phyloP scores from a whole-genome alignment of 257 asterid genomes.

The Ehretia macrophylla region DNA sequence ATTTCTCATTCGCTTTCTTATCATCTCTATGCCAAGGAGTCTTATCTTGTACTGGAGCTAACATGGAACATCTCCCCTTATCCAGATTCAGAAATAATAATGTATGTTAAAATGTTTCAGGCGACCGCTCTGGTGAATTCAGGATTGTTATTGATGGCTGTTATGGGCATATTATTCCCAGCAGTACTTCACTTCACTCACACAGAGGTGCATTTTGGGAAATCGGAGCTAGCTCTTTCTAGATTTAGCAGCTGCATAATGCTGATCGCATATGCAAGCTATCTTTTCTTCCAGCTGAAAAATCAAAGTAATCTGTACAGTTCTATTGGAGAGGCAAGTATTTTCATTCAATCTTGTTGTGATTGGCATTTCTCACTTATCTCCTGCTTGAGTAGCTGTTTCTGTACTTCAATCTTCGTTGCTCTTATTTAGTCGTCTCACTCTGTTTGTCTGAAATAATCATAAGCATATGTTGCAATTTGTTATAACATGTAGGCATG shows the following conservation, averaged over 20 bases:
- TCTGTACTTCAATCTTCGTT: background rate
- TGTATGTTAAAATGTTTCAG: constrained; percentile 44
- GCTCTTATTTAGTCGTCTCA: background rate
- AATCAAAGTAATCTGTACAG: constrained; percentile 51
- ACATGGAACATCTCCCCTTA: background rate
- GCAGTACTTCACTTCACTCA: constrained; percentile 94
- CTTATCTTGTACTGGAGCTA: background rate
- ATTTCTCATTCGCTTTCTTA: constrained; percentile 7
- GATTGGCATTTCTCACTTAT: background rate
- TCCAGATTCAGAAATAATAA: constrained; percentile 25
- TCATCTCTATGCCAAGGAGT: constrained; percentile 1
- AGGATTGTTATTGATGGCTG: constrained; percentile 95
- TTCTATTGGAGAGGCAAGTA: constrained; percentile 57
- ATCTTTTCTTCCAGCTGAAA: constrained; percentile 91
- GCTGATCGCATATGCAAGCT: constrained; percentile 91
- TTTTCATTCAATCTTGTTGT: background rate
- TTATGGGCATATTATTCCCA: constrained; percentile 88
- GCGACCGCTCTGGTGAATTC: constrained; percentile 84
- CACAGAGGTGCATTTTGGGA: constrained; percentile 79
- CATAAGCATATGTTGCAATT: background rate
- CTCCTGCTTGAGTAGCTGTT: background rate
- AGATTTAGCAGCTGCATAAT: constrained; percentile 93
- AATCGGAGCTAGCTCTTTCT: constrained; percentile 87
- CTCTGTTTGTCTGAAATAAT: background rate
- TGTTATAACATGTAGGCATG: background rate